phyloP scores from a whole-genome alignment of 2,329 filamentous ascomycete genomes.

The Cercospora zeina region DNA sequence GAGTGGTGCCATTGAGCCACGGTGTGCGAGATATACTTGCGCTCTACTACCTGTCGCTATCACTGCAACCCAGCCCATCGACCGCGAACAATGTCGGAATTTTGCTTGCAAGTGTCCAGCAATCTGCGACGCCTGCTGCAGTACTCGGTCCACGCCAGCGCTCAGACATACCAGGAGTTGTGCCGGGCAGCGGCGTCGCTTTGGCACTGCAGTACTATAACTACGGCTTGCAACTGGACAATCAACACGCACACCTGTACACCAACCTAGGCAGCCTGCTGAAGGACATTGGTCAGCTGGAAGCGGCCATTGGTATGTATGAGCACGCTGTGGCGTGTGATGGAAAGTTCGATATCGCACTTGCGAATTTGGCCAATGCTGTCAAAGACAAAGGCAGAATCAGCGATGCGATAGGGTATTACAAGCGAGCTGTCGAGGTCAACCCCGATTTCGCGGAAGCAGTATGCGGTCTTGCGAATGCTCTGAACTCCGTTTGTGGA shows the following conservation, averaged over 20 bases:
- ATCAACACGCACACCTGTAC: conserved; percentile 90
- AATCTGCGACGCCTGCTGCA: conserved; percentile 49
- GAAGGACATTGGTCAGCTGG: conserved; percentile 92
- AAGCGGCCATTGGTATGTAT: conserved; percentile 94
- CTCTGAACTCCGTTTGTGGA: conserved; percentile 92
- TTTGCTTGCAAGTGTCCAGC: conserved; percentile 89
- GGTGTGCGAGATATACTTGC: conserved; percentile 90
- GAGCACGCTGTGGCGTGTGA: conserved; percentile 91
- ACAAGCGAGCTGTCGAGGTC: conserved; percentile 83
- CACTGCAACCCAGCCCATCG: conserved; percentile 91
- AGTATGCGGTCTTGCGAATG: conserved; percentile 91
- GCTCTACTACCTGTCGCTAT: conserved; percentile 91
- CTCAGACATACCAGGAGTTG: conserved; percentile 69
- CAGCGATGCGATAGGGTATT: conserved; percentile 87
- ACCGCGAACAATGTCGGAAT: conserved; percentile 99
- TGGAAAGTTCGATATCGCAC: conserved; percentile 90
- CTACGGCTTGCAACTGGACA: conserved; percentile 83
- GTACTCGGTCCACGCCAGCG: conserved; percentile 37
- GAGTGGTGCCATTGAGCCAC: conserved; percentile 52
- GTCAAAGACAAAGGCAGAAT: conserved; percentile 95
- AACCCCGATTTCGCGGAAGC: conserved; percentile 97
- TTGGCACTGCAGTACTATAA: conserved; percentile 93
- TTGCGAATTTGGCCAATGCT: conserved; percentile 95
- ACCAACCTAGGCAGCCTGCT: conserved; percentile 93
- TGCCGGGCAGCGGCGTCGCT: conserved; percentile 81